Conservation (phyloP, 768 basidiomycete species). For the Hygrocybe coccinea region DNA sequence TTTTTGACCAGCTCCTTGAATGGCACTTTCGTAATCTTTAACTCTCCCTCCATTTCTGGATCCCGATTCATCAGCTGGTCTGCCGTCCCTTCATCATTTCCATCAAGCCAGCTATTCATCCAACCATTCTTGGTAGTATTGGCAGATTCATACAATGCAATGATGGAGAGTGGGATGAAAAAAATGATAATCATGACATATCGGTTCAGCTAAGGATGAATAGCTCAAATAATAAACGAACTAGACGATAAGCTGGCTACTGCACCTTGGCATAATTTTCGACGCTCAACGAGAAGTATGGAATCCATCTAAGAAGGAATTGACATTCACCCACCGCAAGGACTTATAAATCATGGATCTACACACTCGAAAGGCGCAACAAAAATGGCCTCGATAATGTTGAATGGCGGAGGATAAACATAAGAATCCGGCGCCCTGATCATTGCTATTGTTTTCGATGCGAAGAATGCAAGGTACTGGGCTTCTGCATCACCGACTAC, state of each 20-base stretch:
- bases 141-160: slow-evolving; percentile 73
- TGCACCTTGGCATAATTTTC: slow-evolving; percentile 56
- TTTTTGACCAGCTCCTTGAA: slow-evolving; percentile 65
- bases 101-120: slow-evolving; percentile 64
- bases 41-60: slow-evolving; percentile 53
- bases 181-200: slow-evolving; percentile 76
- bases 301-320: slow-evolving; percentile 34
- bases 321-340: not conserved
- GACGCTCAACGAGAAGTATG: slow-evolving; percentile 40
- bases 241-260: not conserved
- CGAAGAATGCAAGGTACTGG: slow-evolving; percentile 87
- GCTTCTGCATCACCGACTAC: slow-evolving; percentile 82
- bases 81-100: slow-evolving; percentile 53
- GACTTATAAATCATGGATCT: not conserved
- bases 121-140: slow-evolving; percentile 49
- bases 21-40: slow-evolving; percentile 63
- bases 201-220: slow-evolving; percentile 57
- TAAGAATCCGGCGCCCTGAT: slow-evolving; percentile 81
- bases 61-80: slow-evolving; percentile 52
- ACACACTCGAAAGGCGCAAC: slow-evolving; percentile 85
- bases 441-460: slow-evolving; percentile 79
- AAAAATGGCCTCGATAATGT: slow-evolving; percentile 74
- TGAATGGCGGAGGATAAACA: slow-evolving; percentile 91
- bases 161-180: slow-evolving; percentile 66
- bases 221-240: not conserved